These are phyloP conservation scores for Phytophthora colocasiae DNA, from an alignment of 352 stramenopile genomes.

Conservation along the genomic window DNA sequence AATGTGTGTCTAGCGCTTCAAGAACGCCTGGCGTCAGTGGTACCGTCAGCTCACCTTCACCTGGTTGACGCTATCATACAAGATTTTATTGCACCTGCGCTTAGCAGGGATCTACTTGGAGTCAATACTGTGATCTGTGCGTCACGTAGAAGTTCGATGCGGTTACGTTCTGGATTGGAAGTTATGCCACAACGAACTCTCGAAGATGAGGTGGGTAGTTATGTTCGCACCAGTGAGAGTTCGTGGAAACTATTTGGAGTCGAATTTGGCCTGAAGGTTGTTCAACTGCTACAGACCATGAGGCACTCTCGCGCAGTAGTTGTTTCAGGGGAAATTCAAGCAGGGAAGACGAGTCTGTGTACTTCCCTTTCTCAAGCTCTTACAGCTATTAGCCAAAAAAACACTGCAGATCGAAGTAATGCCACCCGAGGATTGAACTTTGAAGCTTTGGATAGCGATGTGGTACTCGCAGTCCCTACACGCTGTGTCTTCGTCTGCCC, in stretches of 20 bases:
- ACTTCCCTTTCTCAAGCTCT: slow-evolving; percentile 42
- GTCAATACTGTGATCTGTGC: no score
- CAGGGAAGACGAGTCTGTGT: slow-evolving; percentile 69
- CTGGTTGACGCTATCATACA: slow-evolving; percentile 50
- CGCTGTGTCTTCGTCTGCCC: slow-evolving; percentile 51
- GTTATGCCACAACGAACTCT: slow-evolving; percentile 7
- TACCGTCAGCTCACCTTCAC: slow-evolving; percentile 33
- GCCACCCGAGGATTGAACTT: not conserved
- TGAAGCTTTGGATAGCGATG: not conserved
- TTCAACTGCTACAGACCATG: slow-evolving; percentile 58
- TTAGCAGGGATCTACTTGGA: slow-evolving; percentile 29
- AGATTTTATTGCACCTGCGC: slow-evolving; percentile 43
- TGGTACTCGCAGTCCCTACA: slow-evolving; percentile 14
- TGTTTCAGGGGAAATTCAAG: slow-evolving; percentile 49
- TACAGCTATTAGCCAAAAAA: slow-evolving; percentile 20
- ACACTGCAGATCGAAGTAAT: not conserved
- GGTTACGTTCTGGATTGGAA: not conserved
- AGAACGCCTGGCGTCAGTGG: slow-evolving; percentile 33
- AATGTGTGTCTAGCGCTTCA: slow-evolving; percentile 49
- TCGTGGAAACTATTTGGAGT: slow-evolving; percentile 41
- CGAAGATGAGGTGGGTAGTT: slow-evolving; percentile 42
- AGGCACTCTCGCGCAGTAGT: slow-evolving; percentile 35
- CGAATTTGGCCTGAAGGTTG: slow-evolving; percentile 44
- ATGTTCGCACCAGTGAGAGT: slow-evolving; percentile 27
- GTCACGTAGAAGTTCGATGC: slow-evolving; percentile 9